Evolutionary conservation across 1,284 basidiomycete species (phyloP).

Genomic region (Cutaneotrichosporon cutaneum): DNA sequence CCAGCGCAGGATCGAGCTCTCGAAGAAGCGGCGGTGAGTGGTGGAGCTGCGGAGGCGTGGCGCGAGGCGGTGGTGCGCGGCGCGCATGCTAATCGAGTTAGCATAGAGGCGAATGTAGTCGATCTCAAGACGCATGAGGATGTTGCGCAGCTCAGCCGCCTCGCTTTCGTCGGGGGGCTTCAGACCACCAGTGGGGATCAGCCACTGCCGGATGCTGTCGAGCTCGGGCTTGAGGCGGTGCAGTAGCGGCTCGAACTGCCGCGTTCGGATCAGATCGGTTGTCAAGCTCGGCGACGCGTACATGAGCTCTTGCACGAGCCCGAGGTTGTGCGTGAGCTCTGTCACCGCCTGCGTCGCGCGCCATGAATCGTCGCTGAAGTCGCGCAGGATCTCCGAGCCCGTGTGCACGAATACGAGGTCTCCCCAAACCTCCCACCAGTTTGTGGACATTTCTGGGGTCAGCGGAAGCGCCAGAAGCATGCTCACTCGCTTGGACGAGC

Average conservation of each 20-base stretch:
- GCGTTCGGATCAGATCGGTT: constrained; percentile 24
- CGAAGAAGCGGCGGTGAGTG: constrained; percentile 4
- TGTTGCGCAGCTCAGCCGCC: constrained; percentile 20
- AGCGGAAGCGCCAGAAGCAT: background rate
- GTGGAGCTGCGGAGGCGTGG: background rate
- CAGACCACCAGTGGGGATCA: constrained; percentile 5
- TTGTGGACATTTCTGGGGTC: constrained; percentile 25
- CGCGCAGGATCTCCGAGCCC: background rate
- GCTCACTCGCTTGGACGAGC: constrained; percentile 23
- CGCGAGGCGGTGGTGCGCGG: constrained; percentile 16
- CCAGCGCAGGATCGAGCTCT: constrained; percentile 4
- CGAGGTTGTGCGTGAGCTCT: constrained; percentile 15
- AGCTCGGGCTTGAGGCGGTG: constrained; percentile 30
- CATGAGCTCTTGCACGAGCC: constrained; percentile 15
- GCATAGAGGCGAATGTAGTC: constrained; percentile 29
- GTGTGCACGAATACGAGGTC: constrained; percentile 5
- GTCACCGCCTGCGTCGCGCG: background rate
- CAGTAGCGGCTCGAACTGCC: constrained; percentile 25
- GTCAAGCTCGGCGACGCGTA: constrained; percentile 27
- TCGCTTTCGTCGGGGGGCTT: background rate
- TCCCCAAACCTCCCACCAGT: constrained; percentile 25
- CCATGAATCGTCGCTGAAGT: constrained; percentile 4
- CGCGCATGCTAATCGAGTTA: constrained; percentile 29
- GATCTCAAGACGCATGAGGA: constrained; percentile 25
- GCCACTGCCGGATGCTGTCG: constrained; percentile 21